These are phyloP conservation scores for Podaxis mareebaensis DNA, from an alignment of 768 basidiomycete genomes.

Conservation along the genomic window DNA sequence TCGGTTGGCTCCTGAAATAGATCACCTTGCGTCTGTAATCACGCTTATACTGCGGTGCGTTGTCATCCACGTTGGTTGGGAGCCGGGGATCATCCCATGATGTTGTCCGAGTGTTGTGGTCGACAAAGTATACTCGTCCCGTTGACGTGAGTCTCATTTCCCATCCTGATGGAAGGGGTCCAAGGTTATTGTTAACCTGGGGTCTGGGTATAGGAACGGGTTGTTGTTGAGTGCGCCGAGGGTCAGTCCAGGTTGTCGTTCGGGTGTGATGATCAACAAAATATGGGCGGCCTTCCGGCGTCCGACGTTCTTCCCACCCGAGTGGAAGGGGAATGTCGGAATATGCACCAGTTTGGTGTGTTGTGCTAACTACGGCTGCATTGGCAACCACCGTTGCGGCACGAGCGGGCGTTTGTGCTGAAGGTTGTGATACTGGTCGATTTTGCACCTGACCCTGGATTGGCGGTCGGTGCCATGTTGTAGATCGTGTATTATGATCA, in stretches of 20 bases:
- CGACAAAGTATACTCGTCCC: slow-evolving; percentile 86
- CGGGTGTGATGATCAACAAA: slow-evolving; percentile 76
- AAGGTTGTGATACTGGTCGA: slow-evolving; percentile 28
- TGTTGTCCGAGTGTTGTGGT: slow-evolving; percentile 88
- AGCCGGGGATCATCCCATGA: slow-evolving; percentile 93
- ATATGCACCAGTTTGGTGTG: slow-evolving; percentile 40
- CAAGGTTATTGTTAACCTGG: slow-evolving; percentile 61
- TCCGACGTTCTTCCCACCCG: slow-evolving; percentile 92
- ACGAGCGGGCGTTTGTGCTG: slow-evolving; percentile 27
- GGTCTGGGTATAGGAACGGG: slow-evolving; percentile 44
- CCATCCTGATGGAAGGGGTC: slow-evolving; percentile 89
- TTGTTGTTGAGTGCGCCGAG: slow-evolving; percentile 58
- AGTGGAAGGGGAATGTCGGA: slow-evolving; percentile 75
- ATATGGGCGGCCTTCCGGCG: slow-evolving; percentile 79
- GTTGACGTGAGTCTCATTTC: slow-evolving; percentile 92
- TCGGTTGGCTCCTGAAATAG: slow-evolving; percentile 90
- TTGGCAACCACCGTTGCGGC: slow-evolving; percentile 27
- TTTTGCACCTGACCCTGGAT: slow-evolving; percentile 26
- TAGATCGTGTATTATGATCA: slow-evolving; percentile 80
- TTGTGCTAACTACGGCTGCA: slow-evolving; percentile 25
- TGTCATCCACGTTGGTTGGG: slow-evolving; percentile 79
- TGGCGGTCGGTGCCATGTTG: slow-evolving; percentile 74
- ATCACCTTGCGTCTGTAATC: slow-evolving; percentile 91
- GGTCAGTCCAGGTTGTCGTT: slow-evolving; percentile 92
- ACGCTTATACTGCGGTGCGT: slow-evolving; percentile 93